Evolutionary conservation across 192 early-diverging fungal species (phyloP).

Genomic region (Phlyctochytrium arcticum): DNA sequence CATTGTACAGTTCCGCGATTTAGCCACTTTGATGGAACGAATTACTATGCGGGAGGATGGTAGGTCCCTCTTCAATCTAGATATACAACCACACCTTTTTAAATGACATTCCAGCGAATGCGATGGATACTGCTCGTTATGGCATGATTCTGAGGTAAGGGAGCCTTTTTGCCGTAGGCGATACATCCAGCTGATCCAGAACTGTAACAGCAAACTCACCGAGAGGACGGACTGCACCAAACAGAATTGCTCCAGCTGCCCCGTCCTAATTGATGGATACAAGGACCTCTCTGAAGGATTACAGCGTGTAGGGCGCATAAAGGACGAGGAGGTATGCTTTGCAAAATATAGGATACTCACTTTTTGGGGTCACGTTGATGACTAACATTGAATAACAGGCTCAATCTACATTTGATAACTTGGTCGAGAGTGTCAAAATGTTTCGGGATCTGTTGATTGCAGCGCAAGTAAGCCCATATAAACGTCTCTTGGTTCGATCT

Average conservation of each 20-base stretch:
- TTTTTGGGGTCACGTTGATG: too few species aligned
- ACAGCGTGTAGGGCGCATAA: constrained; percentile 31
- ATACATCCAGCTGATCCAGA: too few species aligned
- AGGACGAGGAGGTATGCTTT: constrained; percentile 37
- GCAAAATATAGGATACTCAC: too few species aligned
- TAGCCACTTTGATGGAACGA: constrained; percentile 59
- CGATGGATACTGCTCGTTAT: constrained; percentile 58
- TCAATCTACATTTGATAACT: constrained; percentile 37
- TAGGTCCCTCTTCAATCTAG: too few species aligned
- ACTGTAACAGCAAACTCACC: constrained; percentile 45
- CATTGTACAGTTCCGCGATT: constrained; percentile 57
- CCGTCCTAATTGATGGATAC: constrained; percentile 47
- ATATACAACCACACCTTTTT: background rate
- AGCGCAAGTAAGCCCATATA: constrained; percentile 36
- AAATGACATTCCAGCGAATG: constrained; percentile 21
- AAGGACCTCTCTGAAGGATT: constrained; percentile 45
- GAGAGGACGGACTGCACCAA: constrained; percentile 56
- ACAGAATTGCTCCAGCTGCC: constrained; percentile 54
- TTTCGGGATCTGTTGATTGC: constrained; percentile 64
- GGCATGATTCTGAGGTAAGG: constrained; percentile 54
- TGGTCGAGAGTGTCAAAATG: constrained; percentile 60
- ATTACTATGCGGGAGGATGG: constrained; percentile 60
- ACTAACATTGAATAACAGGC: too few species aligned
- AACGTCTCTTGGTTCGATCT: constrained; percentile 43
- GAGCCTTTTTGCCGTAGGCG: background rate